Percentiles rank a stretch among this genome's conserved stretches.
Evolutionary conservation across 1,139 yeast species (phyloP).

Genomic region (Yamadazyma jaroonii): DNA sequence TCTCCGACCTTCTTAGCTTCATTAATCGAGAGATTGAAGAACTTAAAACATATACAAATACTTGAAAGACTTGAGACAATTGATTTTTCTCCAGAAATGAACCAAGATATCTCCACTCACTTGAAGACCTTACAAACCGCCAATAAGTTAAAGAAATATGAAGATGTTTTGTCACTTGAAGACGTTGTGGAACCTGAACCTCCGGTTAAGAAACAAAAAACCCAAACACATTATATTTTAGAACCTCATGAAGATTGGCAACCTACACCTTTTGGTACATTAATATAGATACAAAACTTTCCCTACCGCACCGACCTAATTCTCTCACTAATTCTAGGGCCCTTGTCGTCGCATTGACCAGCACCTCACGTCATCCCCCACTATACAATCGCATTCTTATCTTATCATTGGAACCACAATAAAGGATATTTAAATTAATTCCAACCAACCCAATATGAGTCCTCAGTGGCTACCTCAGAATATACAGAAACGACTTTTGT

Average conservation of each 20-base stretch:
- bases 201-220: constrained; percentile 11
- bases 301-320: not conserved
- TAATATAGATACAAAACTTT: constrained; percentile 4
- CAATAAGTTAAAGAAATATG: constrained; percentile 3
- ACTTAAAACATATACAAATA: not conserved
- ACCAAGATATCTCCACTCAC: not conserved
- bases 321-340: not conserved
- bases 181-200: constrained; percentile 9
- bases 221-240: constrained; percentile 19
- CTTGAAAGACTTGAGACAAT: constrained; percentile 1
- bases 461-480: constrained; percentile 44
- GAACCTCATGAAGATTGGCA: constrained; percentile 29
- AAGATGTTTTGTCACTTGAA: constrained; percentile 8
- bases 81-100: not conserved
- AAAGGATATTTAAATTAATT: not conserved
- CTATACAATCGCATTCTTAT: constrained; percentile 2
- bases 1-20: not conserved
- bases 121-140: not conserved
- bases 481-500: constrained; percentile 74
- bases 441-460: constrained; percentile 33
- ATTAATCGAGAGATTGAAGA: not conserved
- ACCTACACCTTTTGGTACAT: constrained; percentile 35
- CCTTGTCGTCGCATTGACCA: not conserved
- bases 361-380: not conserved
- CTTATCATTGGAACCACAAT: constrained; percentile 3